Base-by-base conservation (phyloP, 495 filamentous ascomycete species). In the Schizothecium vesticola region DNA sequence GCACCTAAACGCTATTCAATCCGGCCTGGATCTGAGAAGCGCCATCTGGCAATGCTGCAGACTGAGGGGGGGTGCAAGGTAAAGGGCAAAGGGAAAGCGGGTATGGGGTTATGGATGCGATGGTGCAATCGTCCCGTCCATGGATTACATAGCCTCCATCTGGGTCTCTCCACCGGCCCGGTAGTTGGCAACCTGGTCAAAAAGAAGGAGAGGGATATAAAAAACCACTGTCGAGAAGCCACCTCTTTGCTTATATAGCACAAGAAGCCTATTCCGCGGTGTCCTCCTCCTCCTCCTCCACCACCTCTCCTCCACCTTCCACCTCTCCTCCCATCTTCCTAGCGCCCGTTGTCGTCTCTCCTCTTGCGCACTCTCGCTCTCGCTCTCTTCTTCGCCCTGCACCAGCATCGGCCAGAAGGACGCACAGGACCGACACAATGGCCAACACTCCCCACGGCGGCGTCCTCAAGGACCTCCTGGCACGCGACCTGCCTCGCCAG, bases 381-480 rank as follows among this genome's bases (percentile, higher is more conserved):
- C 6, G 57, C 57, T 3, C 59, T 61, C 59, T 31, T 61, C 59
- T 9, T 31, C 60, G 19, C 4, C 11, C 25, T 22, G 19, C 60
- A 24, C 7, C 19, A 29, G 7, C 22, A 25, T 3, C 24, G 59
- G 2, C 26, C 7, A 61, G 59, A 25, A 19, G 33, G 6, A 4
- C 33, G 9, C 3, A 24, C 59, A 60, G 59, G 16, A 19, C 21
- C 33, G 61, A 63, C 60, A 80, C 58, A 24, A 87, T 87, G 85
- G 83, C 85, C 51, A 87, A 97, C 83, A 77, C 90, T 79, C 95
- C 95, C 65, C 95, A 99, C 82, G 95, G 95, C 82, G 95, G 96
- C 78, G 85, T 94, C 82, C 90, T 99, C 71, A 98, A 97, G 88
- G 95, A 99, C 84, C 87, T 99, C 74, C 79, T 98, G 67, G 94